Evolutionary conservation across 2,329 filamentous ascomycete species (phyloP).

Genomic region (Trichophyton mentagrophytes): DNA sequence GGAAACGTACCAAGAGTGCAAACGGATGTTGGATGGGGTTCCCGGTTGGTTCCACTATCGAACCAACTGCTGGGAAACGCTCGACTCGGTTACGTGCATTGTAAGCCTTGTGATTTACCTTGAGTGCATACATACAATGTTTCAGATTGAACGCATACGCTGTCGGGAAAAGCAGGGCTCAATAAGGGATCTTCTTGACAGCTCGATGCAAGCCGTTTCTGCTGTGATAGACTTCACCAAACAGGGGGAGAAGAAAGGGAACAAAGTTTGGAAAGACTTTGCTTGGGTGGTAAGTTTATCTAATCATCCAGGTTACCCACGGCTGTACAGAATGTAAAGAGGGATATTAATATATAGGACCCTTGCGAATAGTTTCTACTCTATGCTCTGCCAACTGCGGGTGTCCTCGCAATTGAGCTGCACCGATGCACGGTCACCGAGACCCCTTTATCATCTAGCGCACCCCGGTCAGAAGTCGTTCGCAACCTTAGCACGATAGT

Average conservation of each 20-base stretch:
- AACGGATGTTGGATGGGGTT: slow-evolving; percentile 14
- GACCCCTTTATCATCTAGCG: slow-evolving; percentile 12
- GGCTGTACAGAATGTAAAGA: not conserved
- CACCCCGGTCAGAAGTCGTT: slow-evolving; percentile 17
- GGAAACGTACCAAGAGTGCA: slow-evolving; percentile 13
- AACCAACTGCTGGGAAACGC: slow-evolving; percentile 9
- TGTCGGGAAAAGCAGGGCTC: slow-evolving; percentile 12
- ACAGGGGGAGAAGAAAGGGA: slow-evolving; percentile 10
- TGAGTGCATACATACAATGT: slow-evolving; percentile 15
- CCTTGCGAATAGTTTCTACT: slow-evolving; percentile 12
- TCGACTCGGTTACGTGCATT: slow-evolving; percentile 7
- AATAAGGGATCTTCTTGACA: slow-evolving; percentile 14
- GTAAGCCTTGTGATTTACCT: slow-evolving; percentile 14
- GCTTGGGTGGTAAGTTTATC: slow-evolving; percentile 15
- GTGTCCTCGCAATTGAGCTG: slow-evolving; percentile 16
- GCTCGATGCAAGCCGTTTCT: slow-evolving; percentile 16
- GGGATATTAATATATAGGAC: too few relatives aligned
- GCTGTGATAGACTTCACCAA: slow-evolving; percentile 16
- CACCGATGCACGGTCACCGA: slow-evolving; percentile 15
- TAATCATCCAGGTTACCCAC: not conserved
- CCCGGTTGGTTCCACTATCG: slow-evolving; percentile 15
- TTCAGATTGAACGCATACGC: slow-evolving; percentile 17
- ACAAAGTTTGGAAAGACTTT: slow-evolving; percentile 9
- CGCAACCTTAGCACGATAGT: slow-evolving; percentile 16
- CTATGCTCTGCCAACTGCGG: slow-evolving; percentile 15